A percentile compares a stretch with the other conserved stretches of the same genome.
Evolutionary conservation across 2,329 filamentous ascomycete species (phyloP).

Genomic region (Dothideomycetes sp.): DNA sequence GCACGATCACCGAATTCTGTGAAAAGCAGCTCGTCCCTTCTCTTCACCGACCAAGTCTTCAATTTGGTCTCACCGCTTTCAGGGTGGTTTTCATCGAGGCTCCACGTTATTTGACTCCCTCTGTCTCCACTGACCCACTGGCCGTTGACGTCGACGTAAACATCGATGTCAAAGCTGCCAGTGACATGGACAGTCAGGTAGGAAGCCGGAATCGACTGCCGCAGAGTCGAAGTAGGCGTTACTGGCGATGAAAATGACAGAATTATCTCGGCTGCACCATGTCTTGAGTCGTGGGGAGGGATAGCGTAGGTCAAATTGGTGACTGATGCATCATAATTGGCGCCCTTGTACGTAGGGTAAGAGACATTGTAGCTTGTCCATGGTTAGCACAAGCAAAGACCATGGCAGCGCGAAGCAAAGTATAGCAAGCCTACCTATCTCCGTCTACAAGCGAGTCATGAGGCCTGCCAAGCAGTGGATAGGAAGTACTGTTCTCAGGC

Average conservation of each 20-base stretch:
- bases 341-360: constrained; percentile 48
- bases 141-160: constrained; percentile 38
- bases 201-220: constrained; percentile 71
- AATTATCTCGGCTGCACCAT: constrained; percentile 40
- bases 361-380: constrained; percentile 42
- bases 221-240: constrained; percentile 67
- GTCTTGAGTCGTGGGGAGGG: constrained; percentile 26
- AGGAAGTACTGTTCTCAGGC: constrained; percentile 48
- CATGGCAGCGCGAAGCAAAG: background rate
- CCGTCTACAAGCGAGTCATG: constrained; percentile 47
- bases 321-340: constrained; percentile 57
- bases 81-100: constrained; percentile 35
- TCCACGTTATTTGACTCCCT: constrained; percentile 60
- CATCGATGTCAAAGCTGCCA: constrained; percentile 44
- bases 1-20: constrained; percentile 63
- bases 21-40: constrained; percentile 54
- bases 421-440: constrained; percentile 28
- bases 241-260: constrained; percentile 66
- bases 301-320: constrained; percentile 58
- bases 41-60: constrained; percentile 58
- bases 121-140: constrained; percentile 75
- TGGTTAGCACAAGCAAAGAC: constrained; percentile 1
- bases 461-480: constrained; percentile 53
- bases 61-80: constrained; percentile 17
- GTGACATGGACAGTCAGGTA: constrained; percentile 63